Conservation (phyloP, 345 rosid genomes). For the Eucalyptus cloeziana region DNA sequence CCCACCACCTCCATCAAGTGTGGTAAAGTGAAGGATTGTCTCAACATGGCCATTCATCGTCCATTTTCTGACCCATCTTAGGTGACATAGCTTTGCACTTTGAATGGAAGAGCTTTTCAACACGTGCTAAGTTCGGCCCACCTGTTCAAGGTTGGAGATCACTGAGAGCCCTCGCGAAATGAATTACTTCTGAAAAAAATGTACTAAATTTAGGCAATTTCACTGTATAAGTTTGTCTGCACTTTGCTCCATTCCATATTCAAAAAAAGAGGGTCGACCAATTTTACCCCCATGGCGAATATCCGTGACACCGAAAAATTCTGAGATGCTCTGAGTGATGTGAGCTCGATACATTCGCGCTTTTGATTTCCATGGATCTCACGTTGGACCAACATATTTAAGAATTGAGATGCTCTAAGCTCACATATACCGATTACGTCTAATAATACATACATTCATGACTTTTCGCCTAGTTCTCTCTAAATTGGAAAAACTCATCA, state of each 20-base stretch:
- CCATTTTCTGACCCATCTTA: not conserved
- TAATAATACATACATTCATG: not conserved
- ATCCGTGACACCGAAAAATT: not conserved
- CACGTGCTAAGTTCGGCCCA: not conserved
- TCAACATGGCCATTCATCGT: not conserved
- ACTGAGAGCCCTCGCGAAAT: not conserved
- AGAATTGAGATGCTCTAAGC: not conserved
- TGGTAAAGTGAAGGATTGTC: not conserved
- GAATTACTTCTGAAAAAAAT: not conserved
- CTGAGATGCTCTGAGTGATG: not conserved
- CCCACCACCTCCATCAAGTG: not conserved
- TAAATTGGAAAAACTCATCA: not conserved
- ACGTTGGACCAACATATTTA: not conserved
- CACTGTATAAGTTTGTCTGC: not conserved
- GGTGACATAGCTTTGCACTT: not conserved
- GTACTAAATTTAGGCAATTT: not conserved
- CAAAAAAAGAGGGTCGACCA: not conserved
- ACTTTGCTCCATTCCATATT: not conserved
- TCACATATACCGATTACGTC: not conserved
- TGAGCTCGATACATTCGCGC: not conserved
- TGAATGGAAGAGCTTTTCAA: not conserved
- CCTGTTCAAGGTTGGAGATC: not conserved
- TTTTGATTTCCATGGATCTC: rapidly evolving
- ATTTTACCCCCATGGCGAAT: not conserved
- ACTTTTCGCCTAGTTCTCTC: not conserved